phyloP scores from a whole-genome alignment of 2,329 filamentous ascomycete genomes.

The Neonectria faginata region DNA sequence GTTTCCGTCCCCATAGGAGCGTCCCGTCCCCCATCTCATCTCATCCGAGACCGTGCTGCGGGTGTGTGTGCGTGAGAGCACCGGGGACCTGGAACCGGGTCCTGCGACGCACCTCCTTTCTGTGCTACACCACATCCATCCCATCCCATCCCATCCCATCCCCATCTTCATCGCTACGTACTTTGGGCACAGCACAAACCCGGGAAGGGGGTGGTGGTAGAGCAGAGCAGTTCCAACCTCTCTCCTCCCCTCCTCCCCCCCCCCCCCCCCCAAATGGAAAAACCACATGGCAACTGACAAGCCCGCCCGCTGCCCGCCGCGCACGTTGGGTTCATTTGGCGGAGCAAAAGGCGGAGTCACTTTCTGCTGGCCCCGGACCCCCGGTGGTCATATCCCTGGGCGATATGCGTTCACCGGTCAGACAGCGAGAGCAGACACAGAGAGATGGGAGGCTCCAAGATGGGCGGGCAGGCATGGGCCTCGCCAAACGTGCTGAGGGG shows the following conservation, averaged over 20 bases:
- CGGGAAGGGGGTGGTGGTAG: neutral
- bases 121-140: neutral
- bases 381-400: neutral
- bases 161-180: neutral
- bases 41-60: conserved; percentile 24
- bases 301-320: conserved; percentile 20
- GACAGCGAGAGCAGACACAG: neutral
- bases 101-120: conserved; percentile 15
- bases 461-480: conserved; percentile 6
- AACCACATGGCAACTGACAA: conserved; percentile 4
- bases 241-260: too few relatives aligned
- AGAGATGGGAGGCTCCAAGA: neutral
- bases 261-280: too few relatives aligned
- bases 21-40: conserved; percentile 23
- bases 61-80: conserved; percentile 18
- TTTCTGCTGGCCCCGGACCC: neutral
- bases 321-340: conserved; percentile 13
- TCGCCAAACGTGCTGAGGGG: conserved; percentile 16
- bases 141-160: too few relatives aligned
- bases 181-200: neutral
- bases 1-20: conserved; percentile 3
- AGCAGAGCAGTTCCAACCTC: too few relatives aligned
- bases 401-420: neutral
- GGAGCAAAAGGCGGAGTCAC: conserved; percentile 27
- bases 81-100: conserved; percentile 30